Percentiles rank a stretch among this genome's conserved stretches.
Conservation (phyloP, 306 rosid species). For the Glycine latifolia region DNA sequence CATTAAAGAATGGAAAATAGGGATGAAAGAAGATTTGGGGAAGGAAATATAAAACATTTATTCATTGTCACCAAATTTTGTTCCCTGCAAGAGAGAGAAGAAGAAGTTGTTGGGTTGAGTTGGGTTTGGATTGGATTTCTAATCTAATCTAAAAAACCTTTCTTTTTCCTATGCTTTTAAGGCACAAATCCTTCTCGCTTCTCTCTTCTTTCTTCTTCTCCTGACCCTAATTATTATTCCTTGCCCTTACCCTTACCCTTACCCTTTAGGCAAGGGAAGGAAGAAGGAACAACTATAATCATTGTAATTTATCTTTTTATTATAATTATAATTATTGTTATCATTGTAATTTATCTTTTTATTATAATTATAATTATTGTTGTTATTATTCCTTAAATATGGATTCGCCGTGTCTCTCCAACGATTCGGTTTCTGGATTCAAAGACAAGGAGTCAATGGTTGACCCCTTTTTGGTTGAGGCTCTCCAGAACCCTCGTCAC, state of each 20-base stretch:
- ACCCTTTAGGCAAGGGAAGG: constrained; percentile 27
- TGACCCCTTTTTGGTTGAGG: constrained; percentile 93
- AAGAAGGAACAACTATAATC: constrained; percentile 17
- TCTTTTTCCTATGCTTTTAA: constrained; percentile 39
- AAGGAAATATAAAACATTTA: not conserved
- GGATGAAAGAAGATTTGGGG: constrained; percentile 4
- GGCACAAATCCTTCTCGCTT: constrained; percentile 52
- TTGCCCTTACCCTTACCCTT: constrained; percentile 54
- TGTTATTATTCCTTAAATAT: constrained; percentile 13
- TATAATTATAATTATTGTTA: not conserved
- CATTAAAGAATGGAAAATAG: not conserved
- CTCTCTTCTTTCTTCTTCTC: constrained; percentile 34
- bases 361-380: not conserved
- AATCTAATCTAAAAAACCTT: not conserved
- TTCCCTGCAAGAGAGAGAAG: not conserved
- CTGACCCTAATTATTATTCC: constrained; percentile 49
- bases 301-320: no score
- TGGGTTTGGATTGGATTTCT: constrained; percentile 18
- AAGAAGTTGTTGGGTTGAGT: constrained; percentile 13
- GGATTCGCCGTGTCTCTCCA: constrained; percentile 62
- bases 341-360: no score
- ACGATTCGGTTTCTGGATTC: constrained; percentile 51
- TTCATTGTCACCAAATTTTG: not conserved
- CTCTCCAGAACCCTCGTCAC: constrained; percentile 93
- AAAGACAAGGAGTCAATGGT: constrained; percentile 74